A percentile compares a stretch with the other conserved stretches of the same genome.
phyloP scores from a whole-genome alignment of 805 yeast species.

The Kodamaea hsintzibuensis region DNA sequence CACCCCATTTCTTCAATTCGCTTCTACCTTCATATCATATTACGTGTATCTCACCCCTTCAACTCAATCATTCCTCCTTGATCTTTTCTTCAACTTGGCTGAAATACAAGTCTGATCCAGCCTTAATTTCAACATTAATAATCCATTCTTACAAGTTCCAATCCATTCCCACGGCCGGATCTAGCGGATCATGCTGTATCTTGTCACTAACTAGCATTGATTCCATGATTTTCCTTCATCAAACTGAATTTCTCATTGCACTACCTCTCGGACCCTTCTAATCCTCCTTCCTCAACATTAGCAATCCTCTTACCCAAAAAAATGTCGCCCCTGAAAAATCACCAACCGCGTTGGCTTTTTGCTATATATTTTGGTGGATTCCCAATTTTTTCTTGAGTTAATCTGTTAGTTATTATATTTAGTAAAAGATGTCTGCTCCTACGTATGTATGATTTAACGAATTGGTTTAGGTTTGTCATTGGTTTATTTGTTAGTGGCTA shows the following conservation, averaged over 20 bases:
- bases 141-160: not conserved
- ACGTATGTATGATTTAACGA: slow-evolving; percentile 33
- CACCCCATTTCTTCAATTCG: too few species aligned
- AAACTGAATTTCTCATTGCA: not conserved
- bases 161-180: not conserved
- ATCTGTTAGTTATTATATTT: not conserved
- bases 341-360: not conserved
- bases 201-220: not conserved
- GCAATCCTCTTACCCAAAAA: not conserved
- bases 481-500: too few species aligned
- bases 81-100: not conserved
- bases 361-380: not conserved
- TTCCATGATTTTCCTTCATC: not conserved
- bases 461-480: not conserved
- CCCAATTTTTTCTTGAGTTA: slow-evolving; percentile 5
- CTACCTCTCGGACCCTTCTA: not conserved
- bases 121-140: not conserved
- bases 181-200: not conserved
- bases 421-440: slow-evolving; percentile 40
- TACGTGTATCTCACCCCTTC: not conserved
- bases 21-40: too few species aligned
- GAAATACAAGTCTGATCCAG: not conserved
- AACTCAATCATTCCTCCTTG: not conserved
- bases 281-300: not conserved
- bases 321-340: not conserved